These are phyloP conservation scores for Spatholobus suberectus DNA, from an alignment of 306 rosid species.

Conservation along the genomic window DNA sequence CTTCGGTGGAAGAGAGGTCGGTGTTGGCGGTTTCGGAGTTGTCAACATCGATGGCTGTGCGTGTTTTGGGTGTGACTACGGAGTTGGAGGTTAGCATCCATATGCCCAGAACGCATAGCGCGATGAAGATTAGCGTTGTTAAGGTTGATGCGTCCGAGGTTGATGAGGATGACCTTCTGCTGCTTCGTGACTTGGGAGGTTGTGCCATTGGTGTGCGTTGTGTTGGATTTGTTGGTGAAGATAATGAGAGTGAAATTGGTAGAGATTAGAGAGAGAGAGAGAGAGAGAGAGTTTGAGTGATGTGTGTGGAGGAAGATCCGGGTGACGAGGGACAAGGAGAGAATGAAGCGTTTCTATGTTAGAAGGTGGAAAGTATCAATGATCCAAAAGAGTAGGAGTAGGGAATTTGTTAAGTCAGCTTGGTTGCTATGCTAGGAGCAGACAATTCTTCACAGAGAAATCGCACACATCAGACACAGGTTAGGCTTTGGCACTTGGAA, in stretches of 20 bases:
- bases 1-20: conserved; percentile 17
- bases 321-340: not conserved
- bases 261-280: not conserved
- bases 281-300: not conserved
- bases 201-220: conserved; percentile 49
- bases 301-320: not conserved
- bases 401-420: conserved; percentile 46
- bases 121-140: conserved; percentile 59
- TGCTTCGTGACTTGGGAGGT: conserved; percentile 54
- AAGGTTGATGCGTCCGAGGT: conserved; percentile 64
- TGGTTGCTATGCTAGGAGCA: not conserved
- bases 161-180: conserved; percentile 61
- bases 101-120: conserved; percentile 66
- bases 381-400: conserved; percentile 75
- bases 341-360: conserved; percentile 35
- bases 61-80: conserved; percentile 39
- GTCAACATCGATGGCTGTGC: conserved; percentile 11
- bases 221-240: conserved; percentile 24
- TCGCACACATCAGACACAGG: not conserved
- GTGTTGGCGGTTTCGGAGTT: conserved; percentile 10
- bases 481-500: not conserved
- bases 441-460: not conserved
- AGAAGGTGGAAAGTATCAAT: conserved; percentile 54
- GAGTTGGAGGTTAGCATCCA: conserved; percentile 74
- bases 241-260: conserved; percentile 2